Evolutionary conservation across 75 land plant genomes (phyloP).

Genomic region (Gnetum montanum): DNA sequence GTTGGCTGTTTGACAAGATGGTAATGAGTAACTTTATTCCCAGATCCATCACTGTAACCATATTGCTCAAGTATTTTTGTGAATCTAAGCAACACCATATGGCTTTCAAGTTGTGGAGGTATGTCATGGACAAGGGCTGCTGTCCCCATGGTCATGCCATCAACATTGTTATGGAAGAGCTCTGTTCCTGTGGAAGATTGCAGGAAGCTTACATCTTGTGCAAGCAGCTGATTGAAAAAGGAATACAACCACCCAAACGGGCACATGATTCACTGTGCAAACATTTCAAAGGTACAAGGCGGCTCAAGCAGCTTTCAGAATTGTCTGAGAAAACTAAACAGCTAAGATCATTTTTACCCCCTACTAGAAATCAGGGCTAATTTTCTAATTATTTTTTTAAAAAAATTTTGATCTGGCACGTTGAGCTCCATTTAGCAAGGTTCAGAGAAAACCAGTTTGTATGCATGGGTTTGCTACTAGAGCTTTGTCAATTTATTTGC

Average conservation of each 20-base stretch:
- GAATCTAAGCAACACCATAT: conserved; percentile 18
- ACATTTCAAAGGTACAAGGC: conserved; percentile 10
- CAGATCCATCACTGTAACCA: conserved; percentile 31
- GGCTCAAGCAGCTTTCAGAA: conserved; percentile 18
- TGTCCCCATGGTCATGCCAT: conserved; percentile 53
- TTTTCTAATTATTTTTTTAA: too few relatives aligned
- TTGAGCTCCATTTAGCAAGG: too few relatives aligned
- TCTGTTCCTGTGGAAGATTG: conserved; percentile 35
- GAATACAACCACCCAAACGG: conserved; percentile 29
- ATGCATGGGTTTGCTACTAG: too few relatives aligned
- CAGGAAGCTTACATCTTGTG: conserved; percentile 32
- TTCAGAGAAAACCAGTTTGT: too few relatives aligned
- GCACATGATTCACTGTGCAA: conserved; percentile 21
- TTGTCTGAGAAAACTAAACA: conserved; percentile 16
- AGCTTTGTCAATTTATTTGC: too few relatives aligned
- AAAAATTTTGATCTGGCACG: too few relatives aligned
- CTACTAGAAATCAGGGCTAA: too few relatives aligned
- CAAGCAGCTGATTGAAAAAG: conserved; percentile 31
- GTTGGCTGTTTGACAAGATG: conserved; percentile 30
- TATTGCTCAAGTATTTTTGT: conserved; percentile 53
- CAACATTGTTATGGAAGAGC: conserved; percentile 35
- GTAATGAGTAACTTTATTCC: conserved; percentile 23
- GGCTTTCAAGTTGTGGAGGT: conserved; percentile 42
- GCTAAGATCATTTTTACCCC: too few relatives aligned
- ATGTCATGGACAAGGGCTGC: conserved; percentile 35